Evolutionary conservation across 352 stramenopile genomes (phyloP).

Genomic region (Pythium monospermum): DNA sequence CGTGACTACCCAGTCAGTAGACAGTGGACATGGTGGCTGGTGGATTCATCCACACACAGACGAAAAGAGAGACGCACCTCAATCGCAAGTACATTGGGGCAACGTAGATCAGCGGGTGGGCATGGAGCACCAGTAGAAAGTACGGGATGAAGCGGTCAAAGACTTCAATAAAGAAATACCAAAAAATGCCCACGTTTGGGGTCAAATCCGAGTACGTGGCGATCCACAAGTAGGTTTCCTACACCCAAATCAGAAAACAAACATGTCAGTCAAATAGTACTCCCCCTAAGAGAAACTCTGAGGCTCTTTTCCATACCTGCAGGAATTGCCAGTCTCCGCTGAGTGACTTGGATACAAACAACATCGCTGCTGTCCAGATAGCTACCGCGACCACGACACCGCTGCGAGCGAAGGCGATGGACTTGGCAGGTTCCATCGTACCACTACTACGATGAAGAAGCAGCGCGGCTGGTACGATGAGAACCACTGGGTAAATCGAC

Average conservation of each 20-base stretch:
- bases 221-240: conserved; percentile 83
- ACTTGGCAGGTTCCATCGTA: too few species aligned
- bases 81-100: conserved; percentile 73
- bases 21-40: neutral
- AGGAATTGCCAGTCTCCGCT: conserved; percentile 56
- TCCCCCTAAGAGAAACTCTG: neutral
- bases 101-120: conserved; percentile 79
- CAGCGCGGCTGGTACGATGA: conserved; percentile 54
- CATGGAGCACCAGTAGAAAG: conserved; percentile 76
- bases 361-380: conserved; percentile 17
- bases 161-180: conserved; percentile 88
- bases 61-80: conserved; percentile 27
- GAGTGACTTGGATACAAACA: conserved; percentile 59
- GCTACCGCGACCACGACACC: conserved; percentile 1
- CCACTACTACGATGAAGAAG: conserved; percentile 28
- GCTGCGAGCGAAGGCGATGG: neutral
- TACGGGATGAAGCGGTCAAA: conserved; percentile 85
- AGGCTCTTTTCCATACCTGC: conserved; percentile 36
- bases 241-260: neutral
- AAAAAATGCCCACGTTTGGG: conserved; percentile 82
- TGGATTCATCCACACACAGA: neutral
- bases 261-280: neutral
- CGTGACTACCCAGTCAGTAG: too few species aligned
- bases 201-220: conserved; percentile 78
- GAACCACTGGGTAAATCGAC: conserved; percentile 63